Evolutionary conservation across 2,329 filamentous ascomycete species (phyloP).

Genomic region (Emericellopsis atlantica): DNA sequence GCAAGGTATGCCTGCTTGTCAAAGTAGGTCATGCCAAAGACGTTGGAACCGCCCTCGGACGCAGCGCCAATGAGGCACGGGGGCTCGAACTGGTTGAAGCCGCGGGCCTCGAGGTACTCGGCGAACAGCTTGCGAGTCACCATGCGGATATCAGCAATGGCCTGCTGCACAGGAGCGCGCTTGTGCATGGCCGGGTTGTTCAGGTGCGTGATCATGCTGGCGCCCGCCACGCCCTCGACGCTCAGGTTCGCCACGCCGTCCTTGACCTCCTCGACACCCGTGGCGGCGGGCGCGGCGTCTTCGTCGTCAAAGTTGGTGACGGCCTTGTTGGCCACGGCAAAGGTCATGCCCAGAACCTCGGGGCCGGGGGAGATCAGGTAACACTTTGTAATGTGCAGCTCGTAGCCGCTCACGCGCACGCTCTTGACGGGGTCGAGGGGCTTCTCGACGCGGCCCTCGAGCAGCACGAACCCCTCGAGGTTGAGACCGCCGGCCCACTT

Average conservation of each 20-base stretch:
- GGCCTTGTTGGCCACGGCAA: slow-evolving; percentile 40
- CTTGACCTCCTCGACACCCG: not conserved
- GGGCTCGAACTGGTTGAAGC: slow-evolving; percentile 77
- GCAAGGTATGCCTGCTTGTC: slow-evolving; percentile 69
- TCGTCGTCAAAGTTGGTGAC: slow-evolving; percentile 49
- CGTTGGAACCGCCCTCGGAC: slow-evolving; percentile 84
- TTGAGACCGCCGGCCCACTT: slow-evolving; percentile 72
- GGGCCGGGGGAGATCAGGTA: slow-evolving; percentile 61
- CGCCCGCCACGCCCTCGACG: slow-evolving; percentile 44
- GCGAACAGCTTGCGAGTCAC: slow-evolving; percentile 59
- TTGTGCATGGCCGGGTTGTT: slow-evolving; percentile 92
- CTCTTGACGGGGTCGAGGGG: slow-evolving; percentile 83
- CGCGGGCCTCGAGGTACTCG: slow-evolving; percentile 62
- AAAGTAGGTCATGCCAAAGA: slow-evolving; percentile 87
- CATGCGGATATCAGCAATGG: slow-evolving; percentile 44
- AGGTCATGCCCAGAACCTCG: slow-evolving; percentile 42
- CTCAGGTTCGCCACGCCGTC: slow-evolving; percentile 24
- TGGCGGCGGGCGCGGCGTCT: slow-evolving; percentile 21
- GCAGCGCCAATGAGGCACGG: slow-evolving; percentile 83
- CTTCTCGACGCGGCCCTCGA: slow-evolving; percentile 72
- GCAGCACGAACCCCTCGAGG: slow-evolving; percentile 68
- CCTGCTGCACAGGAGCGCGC: slow-evolving; percentile 80
- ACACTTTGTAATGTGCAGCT: slow-evolving; percentile 80
- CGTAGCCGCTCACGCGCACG: slow-evolving; percentile 64
- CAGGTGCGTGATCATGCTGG: slow-evolving; percentile 71